Base-by-base conservation (phyloP, 75 land plant species). In the Cryptomeria japonica region DNA sequence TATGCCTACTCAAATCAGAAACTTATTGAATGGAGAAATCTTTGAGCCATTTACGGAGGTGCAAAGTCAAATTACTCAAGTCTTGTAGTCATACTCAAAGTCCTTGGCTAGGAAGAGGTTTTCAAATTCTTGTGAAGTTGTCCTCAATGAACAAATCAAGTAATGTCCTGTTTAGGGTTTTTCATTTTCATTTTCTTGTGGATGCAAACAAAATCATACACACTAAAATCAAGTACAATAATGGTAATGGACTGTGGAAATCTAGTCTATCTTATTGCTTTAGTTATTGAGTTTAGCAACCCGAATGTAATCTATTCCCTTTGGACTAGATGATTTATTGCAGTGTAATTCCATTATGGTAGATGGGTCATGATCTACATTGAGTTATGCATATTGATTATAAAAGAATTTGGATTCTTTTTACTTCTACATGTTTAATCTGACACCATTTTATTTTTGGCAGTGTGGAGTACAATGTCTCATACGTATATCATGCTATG, bases 381-480 rank as follows among this genome's bases (percentile, higher is more conserved):
- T n/a, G n/a, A n/a, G n/a, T n/a, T n/a, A n/a, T n/a, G n/a, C n/a
- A n/a, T n/a, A n/a, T n/a, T n/a, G n/a, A n/a, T n/a, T n/a, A n/a
- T n/a, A n/a, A n/a, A n/a, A n/a, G n/a, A n/a, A n/a, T n/a, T n/a
- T n/a, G n/a, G n/a, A n/a, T n/a, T n/a, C n/a, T n/a, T 73, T 32
- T 72, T 11, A 25, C 3, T 31, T 72, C 36, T 31, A 1, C 76
- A 61, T 61, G 22, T 19, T 15, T 55, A 61, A 61, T 19, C 77
- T 75, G 37, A 34, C 37, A 75, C 83, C 28, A 80, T 18, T 37
- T 88, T 32, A 3, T 86, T 56, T 41, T 82, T 90, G 87, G 87
- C 95, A 96, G 99, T 89, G 96, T 97, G 86, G 99, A 97, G 85
- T 97, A 97, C 92, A 97, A 94, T 86, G 95, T 94, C 8, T 97